Percentiles rank a stretch among this genome's conserved stretches.
phyloP scores from a whole-genome alignment of 129 eudicot genomes.

The Centaurea solstitialis region DNA sequence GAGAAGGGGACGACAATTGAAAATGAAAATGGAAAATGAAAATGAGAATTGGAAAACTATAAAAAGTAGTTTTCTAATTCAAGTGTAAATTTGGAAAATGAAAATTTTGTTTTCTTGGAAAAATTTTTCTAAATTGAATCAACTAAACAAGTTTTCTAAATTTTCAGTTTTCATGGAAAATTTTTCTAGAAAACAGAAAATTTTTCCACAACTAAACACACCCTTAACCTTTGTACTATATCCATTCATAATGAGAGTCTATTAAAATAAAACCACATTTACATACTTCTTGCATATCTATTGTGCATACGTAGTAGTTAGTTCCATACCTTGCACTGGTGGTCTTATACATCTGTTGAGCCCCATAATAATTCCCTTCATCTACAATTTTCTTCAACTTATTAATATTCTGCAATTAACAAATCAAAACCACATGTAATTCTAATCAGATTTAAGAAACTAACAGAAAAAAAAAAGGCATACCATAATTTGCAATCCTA shows the following conservation, averaged over 20 bases:
- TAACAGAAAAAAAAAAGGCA: too few species aligned
- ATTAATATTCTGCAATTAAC: slow-evolving; percentile 59
- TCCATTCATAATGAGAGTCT: background rate
- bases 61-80: too few species aligned
- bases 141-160: too few species aligned
- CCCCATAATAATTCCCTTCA: slow-evolving; percentile 84
- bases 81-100: too few species aligned
- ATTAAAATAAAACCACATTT: background rate
- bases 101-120: too few species aligned
- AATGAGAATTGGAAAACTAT: too few species aligned
- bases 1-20: too few species aligned
- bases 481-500: background rate
- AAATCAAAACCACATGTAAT: background rate
- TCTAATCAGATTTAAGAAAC: background rate
- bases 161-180: too few species aligned
- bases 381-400: slow-evolving; percentile 66
- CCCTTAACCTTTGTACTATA: background rate
- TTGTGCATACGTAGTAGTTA: slow-evolving; percentile 67
- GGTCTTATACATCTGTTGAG: slow-evolving; percentile 97
- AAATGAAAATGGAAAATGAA: too few species aligned
- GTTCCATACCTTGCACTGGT: slow-evolving; percentile 62
- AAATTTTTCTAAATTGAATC: too few species aligned
- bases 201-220: too few species aligned
- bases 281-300: slow-evolving; percentile 68
- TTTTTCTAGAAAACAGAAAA: too few species aligned